Evolutionary conservation across 352 stramenopile genomes (phyloP).

Genomic region (Elongisporangium undulatum): DNA sequence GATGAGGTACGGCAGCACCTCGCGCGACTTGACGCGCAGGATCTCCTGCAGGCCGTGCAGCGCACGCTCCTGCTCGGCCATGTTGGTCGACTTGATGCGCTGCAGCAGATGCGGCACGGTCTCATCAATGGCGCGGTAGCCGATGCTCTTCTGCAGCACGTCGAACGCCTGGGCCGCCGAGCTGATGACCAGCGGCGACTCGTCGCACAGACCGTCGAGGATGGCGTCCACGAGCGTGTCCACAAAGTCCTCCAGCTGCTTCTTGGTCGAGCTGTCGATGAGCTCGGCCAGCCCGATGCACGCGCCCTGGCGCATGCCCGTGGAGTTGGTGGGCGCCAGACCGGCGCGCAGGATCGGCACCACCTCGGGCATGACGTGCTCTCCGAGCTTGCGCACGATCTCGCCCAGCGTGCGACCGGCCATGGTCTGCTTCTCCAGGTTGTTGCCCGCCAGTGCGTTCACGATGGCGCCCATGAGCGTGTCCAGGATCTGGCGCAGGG

Average conservation of each 20-base stretch:
- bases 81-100: constrained; percentile 79
- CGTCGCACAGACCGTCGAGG: constrained; percentile 97
- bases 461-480: constrained; percentile 97
- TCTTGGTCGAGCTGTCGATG: constrained; percentile 95
- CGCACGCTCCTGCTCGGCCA: constrained; percentile 77
- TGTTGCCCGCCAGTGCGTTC: constrained; percentile 88
- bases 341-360: constrained; percentile 97
- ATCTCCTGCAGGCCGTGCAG: constrained; percentile 98
- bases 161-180: constrained; percentile 97
- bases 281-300: constrained; percentile 98
- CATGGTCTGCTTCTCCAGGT: constrained; percentile 88
- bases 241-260: constrained; percentile 96
- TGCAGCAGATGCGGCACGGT: constrained; percentile 96
- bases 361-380: constrained; percentile 98
- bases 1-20: constrained; percentile 97
- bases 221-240: constrained; percentile 96
- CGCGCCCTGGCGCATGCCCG: constrained; percentile 89
- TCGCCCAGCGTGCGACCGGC: constrained; percentile 95
- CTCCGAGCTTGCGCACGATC: constrained; percentile 98
- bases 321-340: constrained; percentile 67
- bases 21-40: constrained; percentile 92
- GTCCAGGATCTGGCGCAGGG: constrained; percentile 96
- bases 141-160: constrained; percentile 95
- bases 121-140: constrained; percentile 94
- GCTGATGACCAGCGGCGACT: constrained; percentile 80